phyloP scores from a whole-genome alignment of 2,329 filamentous ascomycete species.

The Zymoseptoria crescenta region DNA sequence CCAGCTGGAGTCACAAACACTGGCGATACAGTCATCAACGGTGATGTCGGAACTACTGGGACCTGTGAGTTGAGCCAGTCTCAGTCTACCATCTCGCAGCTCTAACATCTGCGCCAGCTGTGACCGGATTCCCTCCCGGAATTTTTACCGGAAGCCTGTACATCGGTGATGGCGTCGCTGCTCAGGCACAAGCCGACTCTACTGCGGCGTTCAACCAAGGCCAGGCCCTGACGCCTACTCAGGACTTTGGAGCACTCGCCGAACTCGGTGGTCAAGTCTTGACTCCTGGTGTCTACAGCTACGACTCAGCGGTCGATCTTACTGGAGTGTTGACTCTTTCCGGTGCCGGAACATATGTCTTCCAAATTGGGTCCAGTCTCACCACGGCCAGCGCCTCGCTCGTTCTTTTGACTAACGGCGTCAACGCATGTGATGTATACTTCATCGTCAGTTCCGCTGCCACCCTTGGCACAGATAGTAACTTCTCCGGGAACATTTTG shows the following conservation, averaged over 20 bases:
- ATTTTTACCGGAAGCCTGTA: background rate
- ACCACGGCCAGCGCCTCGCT: conserved; percentile 4
- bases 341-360: conserved; percentile 3
- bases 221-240: background rate
- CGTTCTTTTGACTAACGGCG: conserved; percentile 7
- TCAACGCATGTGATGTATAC: conserved; percentile 5
- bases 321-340: conserved; percentile 4
- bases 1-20: background rate
- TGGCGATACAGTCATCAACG: background rate
- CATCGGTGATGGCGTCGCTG: conserved; percentile 2
- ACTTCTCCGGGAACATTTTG: conserved; percentile 5
- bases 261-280: conserved; percentile 3
- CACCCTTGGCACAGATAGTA: conserved; percentile 1
- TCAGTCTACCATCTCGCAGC: background rate
- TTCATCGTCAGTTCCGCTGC: conserved; percentile 5
- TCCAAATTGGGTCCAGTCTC: conserved; percentile 4
- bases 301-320: conserved; percentile 3
- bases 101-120: background rate
- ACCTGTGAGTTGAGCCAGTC: background rate
- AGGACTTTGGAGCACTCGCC: background rate
- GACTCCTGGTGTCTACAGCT: conserved; percentile 5
- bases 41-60: background rate
- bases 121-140: conserved; percentile 8
- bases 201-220: conserved; percentile 1
- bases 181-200: conserved; percentile 4